A percentile compares a stretch with the other conserved stretches of the same genome.
phyloP scores from a whole-genome alignment of 106 monocot species.

The Dactylorhiza incarnata region DNA sequence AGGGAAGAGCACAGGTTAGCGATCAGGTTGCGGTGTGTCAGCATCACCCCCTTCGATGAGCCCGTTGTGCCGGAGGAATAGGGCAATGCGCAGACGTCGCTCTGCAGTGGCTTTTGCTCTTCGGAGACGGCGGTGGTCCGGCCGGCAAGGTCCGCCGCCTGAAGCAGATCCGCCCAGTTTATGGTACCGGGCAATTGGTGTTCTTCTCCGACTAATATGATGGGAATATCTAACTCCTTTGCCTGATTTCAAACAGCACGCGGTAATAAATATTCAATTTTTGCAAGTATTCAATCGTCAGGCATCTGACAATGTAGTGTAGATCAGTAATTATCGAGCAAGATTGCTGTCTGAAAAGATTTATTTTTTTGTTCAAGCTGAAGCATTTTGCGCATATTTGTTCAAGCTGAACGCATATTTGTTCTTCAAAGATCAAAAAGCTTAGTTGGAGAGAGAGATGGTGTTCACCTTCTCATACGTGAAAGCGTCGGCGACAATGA shows the following conservation, averaged over 20 bases:
- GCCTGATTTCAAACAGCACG: too few species aligned
- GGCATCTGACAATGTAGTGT: too few species aligned
- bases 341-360: too few species aligned
- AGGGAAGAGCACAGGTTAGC: slow-evolving; percentile 73
- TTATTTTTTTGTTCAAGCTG: too few species aligned
- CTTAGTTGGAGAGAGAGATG: too few species aligned
- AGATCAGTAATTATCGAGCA: too few species aligned
- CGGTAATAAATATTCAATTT: too few species aligned
- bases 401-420: too few species aligned
- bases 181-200: slow-evolving; percentile 16
- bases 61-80: slow-evolving; percentile 95
- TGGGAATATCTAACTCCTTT: slow-evolving; percentile 39
- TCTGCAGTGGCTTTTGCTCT: not conserved
- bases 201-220: slow-evolving; percentile 41
- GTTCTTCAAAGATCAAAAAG: too few species aligned
- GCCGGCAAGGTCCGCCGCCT: slow-evolving; percentile 50
- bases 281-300: too few species aligned
- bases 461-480: slow-evolving; percentile 53
- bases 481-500: slow-evolving; percentile 51
- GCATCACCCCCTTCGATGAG: slow-evolving; percentile 89
- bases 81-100: slow-evolving; percentile 76
- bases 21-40: slow-evolving; percentile 85
- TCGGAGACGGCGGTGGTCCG: not conserved
- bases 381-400: too few species aligned
- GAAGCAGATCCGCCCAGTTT: slow-evolving; percentile 60